Conservation (phyloP, 768 basidiomycete species). For the Boletus sp. region DNA sequence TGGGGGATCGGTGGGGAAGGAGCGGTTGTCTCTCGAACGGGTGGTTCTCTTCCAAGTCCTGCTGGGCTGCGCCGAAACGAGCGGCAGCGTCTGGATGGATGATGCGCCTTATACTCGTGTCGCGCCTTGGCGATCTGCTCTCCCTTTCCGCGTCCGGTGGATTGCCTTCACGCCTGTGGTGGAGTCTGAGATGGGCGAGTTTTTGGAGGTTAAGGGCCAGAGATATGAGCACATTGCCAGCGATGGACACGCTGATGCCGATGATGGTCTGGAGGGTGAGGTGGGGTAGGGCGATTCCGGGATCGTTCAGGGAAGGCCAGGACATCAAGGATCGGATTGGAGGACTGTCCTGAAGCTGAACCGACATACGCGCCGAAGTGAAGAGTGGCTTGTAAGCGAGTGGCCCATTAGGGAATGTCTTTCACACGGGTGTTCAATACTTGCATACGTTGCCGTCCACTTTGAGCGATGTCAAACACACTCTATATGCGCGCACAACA, state of each 20-base stretch:
- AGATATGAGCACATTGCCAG: slow-evolving; percentile 85
- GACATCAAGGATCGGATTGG: slow-evolving; percentile 7
- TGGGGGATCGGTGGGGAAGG: slow-evolving; percentile 24
- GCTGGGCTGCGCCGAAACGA: slow-evolving; percentile 7
- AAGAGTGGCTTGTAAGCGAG: background rate
- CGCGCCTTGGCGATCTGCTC: slow-evolving; percentile 1
- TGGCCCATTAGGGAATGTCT: slow-evolving; percentile 6
- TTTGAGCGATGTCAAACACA: background rate
- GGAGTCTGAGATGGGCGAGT: slow-evolving; percentile 75
- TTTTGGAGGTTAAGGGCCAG: slow-evolving; percentile 92
- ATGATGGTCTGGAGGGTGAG: slow-evolving; percentile 56
- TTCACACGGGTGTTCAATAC: slow-evolving; percentile 14
- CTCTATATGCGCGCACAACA: slow-evolving; percentile 73
- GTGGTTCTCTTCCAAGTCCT: slow-evolving; percentile 4
- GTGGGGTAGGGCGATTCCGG: slow-evolving; percentile 46
- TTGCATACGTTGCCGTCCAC: background rate
- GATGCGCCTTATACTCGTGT: background rate
- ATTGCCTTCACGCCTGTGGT: slow-evolving; percentile 33
- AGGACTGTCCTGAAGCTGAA: background rate
- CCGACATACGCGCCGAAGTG: background rate
- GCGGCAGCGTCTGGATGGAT: background rate
- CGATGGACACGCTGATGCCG: slow-evolving; percentile 80
- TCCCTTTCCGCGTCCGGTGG: slow-evolving; percentile 11
- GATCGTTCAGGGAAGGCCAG: slow-evolving; percentile 12
- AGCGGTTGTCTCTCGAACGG: slow-evolving; percentile 29